These are phyloP conservation scores for Mycena indigotica DNA, from an alignment of 768 basidiomycete genomes.

Conservation along the genomic window DNA sequence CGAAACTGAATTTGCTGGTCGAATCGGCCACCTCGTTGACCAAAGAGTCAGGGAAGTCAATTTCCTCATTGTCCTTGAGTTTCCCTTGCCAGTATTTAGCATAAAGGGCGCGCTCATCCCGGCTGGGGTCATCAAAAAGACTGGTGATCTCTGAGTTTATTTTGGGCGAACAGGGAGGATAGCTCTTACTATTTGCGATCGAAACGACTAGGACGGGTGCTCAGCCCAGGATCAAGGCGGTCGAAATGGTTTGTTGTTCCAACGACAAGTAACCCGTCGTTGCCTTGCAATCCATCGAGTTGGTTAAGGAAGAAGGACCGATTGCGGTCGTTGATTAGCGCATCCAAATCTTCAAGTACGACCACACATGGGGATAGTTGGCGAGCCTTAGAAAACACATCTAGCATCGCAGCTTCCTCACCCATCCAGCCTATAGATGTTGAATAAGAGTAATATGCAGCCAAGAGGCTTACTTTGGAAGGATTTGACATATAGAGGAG, in stretches of 20 bases:
- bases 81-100: constrained; percentile 82
- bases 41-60: constrained; percentile 69
- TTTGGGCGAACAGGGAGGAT: background rate
- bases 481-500: constrained; percentile 80
- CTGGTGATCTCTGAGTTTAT: constrained; percentile 34
- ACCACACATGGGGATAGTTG: constrained; percentile 67
- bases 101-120: constrained; percentile 66
- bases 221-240: constrained; percentile 73
- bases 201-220: constrained; percentile 79
- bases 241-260: constrained; percentile 86
- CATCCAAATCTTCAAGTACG: constrained; percentile 65
- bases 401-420: constrained; percentile 67
- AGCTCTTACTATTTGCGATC: constrained; percentile 79
- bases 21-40: constrained; percentile 57
- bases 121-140: constrained; percentile 70
- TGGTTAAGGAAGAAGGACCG: constrained; percentile 90
- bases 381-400: constrained; percentile 74
- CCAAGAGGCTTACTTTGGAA: constrained; percentile 56
- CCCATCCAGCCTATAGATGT: constrained; percentile 51
- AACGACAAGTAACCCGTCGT: constrained; percentile 78
- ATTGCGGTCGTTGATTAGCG: constrained; percentile 75
- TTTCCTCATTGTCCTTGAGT: constrained; percentile 58
- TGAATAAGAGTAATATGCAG: background rate
- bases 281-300: constrained; percentile 76
- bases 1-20: constrained; percentile 78